A percentile compares a stretch with the other conserved stretches of the same genome.
phyloP scores from a whole-genome alignment of 768 basidiomycete genomes.

The Xanthoconium stramineum region DNA sequence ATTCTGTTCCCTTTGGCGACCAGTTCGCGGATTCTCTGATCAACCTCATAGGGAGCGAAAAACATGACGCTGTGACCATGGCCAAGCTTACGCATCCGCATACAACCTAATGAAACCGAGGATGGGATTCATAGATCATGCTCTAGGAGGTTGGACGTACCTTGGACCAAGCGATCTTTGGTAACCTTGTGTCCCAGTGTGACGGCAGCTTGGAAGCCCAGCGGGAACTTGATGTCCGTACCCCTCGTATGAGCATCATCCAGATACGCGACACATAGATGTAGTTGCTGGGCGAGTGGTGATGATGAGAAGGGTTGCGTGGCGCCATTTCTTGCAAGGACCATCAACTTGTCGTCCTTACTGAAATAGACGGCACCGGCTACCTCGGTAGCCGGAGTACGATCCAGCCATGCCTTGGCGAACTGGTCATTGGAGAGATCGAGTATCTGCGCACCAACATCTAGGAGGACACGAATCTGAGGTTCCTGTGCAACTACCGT shows the following conservation, averaged over 20 bases:
- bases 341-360: not conserved
- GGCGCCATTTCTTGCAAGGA: not conserved
- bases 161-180: not conserved
- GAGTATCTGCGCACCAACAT: not conserved
- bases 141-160: too few species aligned
- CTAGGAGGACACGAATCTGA: not conserved
- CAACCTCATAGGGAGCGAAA: not conserved
- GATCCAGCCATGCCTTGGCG: not conserved
- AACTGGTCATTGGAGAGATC: not conserved
- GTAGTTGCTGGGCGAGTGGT: not conserved
- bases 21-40: not conserved
- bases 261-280: not conserved
- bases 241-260: not conserved
- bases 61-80: not conserved
- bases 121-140: too few species aligned
- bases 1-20: not conserved
- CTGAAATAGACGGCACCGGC: not conserved
- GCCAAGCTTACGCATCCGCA: not conserved
- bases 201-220: not conserved
- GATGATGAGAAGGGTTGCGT: not conserved
- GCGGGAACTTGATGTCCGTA: not conserved
- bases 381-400: not conserved
- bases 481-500: not conserved
- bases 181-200: not conserved
- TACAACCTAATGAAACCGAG: too few species aligned